Base-by-base conservation (phyloP, 352 stramenopile species). In the Phytopythium cucurbitacearum region DNA sequence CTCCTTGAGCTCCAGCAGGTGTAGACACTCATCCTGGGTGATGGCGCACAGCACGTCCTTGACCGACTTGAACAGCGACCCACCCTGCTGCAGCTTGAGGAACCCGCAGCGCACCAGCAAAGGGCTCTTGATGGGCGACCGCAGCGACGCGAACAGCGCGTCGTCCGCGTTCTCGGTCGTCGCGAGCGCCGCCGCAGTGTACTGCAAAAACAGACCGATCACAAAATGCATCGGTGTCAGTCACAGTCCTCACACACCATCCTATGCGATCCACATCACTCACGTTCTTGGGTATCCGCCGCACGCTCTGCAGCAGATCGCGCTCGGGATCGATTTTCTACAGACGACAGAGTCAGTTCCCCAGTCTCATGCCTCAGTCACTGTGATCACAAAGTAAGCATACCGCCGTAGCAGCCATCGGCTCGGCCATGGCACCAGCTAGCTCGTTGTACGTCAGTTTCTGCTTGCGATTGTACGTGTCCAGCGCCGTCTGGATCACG, bases 271-370 rank as follows among this genome's bases (percentile, higher is more conserved):
- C 7, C 15, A 39, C 28, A 10, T 7, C 5, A 73, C 73, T 56
- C 74, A 89, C 83, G 59, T 90, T 94, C 57, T 88, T 89, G 7
- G 83, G 83, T 79, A 94, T 90, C 69, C 79, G 75, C 44, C 80
- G 74, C 35, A 91, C 74, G 40, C 79, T 90, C 50, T 79, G 72
- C 40, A 91, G 35, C n/a, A 91, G 60, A 65, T 94, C 83, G 40
- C 81, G 75, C 43, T 90, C 80, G 7, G 80, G 76, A 13, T 94
- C 69, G 48, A 94, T 88, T 59, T 74, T 78, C 83, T 94, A 56
- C 49, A 57, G 11, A 16, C 32, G 57, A 43, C 53, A 44, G 9
- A 28, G 21, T 28, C 21, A 28, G 21, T 28, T 28, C 21, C 21
- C 21, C 21, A 28, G 21, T 28, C 21, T 28, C 21, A 28, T 28